Conservation (phyloP, 2,329 filamentous ascomycete genomes). For the Alternaria metachromatica region DNA sequence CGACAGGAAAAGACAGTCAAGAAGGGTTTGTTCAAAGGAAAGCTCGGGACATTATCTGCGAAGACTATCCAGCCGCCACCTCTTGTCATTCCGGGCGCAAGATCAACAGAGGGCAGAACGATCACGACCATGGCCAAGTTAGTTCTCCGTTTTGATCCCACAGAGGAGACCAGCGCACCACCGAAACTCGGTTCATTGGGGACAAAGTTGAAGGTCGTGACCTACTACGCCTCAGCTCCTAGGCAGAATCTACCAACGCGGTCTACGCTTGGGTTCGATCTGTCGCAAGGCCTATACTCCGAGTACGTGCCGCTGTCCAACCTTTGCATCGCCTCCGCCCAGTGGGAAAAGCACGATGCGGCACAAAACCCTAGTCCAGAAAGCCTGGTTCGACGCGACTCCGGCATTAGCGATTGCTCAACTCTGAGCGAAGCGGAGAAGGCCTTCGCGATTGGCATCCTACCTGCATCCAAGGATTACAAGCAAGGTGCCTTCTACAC, state of each 20-base stretch:
- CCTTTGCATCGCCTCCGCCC: slow-evolving; percentile 62
- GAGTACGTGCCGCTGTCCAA: slow-evolving; percentile 62
- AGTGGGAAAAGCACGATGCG: slow-evolving; percentile 60
- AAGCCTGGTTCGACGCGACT: slow-evolving; percentile 48
- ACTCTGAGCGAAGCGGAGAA: slow-evolving; percentile 22
- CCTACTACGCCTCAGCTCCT: slow-evolving; percentile 62
- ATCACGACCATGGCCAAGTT: slow-evolving; percentile 64
- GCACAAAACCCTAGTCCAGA: slow-evolving; percentile 40
- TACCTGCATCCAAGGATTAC: slow-evolving; percentile 51
- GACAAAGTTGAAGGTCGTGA: slow-evolving; percentile 64
- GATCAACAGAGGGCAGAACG: slow-evolving; percentile 46
- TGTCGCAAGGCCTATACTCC: slow-evolving; percentile 60
- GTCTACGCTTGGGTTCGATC: slow-evolving; percentile 51
- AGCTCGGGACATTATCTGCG: slow-evolving; percentile 64
- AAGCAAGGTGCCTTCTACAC: slow-evolving; percentile 63
- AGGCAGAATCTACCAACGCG: slow-evolving; percentile 59
- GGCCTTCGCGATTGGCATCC: slow-evolving; percentile 37
- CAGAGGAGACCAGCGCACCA: slow-evolving; percentile 56
- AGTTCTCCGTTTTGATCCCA: slow-evolving; percentile 67
- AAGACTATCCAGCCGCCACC: slow-evolving; percentile 65
- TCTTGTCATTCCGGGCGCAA: slow-evolving; percentile 57
- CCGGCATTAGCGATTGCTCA: slow-evolving; percentile 48
- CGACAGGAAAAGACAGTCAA: slow-evolving; percentile 66
- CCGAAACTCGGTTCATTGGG: slow-evolving; percentile 61
- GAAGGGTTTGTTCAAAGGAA: slow-evolving; percentile 66